Conservation (phyloP, 768 basidiomycete genomes). For the Lactifluus subvellereus region DNA sequence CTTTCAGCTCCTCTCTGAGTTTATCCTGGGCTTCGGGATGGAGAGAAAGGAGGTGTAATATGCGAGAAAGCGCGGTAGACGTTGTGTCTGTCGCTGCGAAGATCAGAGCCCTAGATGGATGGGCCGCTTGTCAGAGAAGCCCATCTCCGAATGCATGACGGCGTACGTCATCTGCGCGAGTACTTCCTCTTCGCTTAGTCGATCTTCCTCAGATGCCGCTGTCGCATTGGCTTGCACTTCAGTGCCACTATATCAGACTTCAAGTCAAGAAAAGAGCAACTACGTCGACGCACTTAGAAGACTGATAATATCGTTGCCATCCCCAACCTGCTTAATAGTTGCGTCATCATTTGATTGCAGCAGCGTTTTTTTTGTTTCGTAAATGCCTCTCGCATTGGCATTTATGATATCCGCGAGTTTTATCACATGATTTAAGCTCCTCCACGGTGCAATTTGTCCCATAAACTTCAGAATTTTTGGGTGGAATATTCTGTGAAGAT, state of each 20-base stretch:
- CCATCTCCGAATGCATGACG: not conserved
- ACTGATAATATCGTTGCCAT: conserved; percentile 43
- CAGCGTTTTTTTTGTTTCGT: conserved; percentile 34
- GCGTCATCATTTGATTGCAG: conserved; percentile 34
- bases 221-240: conserved; percentile 38
- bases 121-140: not conserved
- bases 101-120: conserved; percentile 23
- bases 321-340: conserved; percentile 31
- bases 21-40: conserved; percentile 25
- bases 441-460: no score
- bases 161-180: conserved; percentile 29
- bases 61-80: not conserved
- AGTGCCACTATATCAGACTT: not conserved
- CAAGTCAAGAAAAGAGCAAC: not conserved
- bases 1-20: no score
- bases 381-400: not conserved
- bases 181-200: conserved; percentile 35
- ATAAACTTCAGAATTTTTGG: no score
- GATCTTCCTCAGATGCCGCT: conserved; percentile 31
- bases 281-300: conserved; percentile 36
- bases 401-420: no score
- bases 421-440: no score
- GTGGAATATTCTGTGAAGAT: not conserved
- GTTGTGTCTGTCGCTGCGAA: conserved; percentile 31
- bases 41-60: conserved; percentile 27